Evolutionary conservation across 2,329 filamentous ascomycete genomes (phyloP).

Genomic region (Metarhizium rileyi): DNA sequence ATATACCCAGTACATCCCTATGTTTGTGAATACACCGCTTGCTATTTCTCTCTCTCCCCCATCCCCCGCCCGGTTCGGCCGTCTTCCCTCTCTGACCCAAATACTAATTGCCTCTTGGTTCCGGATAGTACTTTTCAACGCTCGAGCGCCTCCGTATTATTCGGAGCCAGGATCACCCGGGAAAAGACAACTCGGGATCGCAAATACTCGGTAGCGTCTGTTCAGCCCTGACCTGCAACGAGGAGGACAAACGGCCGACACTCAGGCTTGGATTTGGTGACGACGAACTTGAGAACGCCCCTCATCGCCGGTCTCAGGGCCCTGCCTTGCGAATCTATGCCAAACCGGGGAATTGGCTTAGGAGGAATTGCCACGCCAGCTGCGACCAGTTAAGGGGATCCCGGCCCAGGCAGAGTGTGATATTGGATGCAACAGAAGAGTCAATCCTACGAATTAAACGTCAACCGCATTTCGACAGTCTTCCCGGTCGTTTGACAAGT

Average conservation of each 20-base stretch:
- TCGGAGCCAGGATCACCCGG: constrained; percentile 29
- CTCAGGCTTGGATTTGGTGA: constrained; percentile 8
- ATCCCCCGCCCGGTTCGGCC: background rate
- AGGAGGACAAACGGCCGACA: constrained; percentile 3
- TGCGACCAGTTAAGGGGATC: constrained; percentile 56
- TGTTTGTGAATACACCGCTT: background rate
- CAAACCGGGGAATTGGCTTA: background rate
- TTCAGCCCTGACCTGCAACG: constrained; percentile 8
- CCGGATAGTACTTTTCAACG: constrained; percentile 58
- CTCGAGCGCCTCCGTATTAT: constrained; percentile 60
- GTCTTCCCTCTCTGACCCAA: background rate
- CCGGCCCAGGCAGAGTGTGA: constrained; percentile 28
- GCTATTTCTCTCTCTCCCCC: background rate
- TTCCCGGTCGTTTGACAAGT: background rate
- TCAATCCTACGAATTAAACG: constrained; percentile 16
- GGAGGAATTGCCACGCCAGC: constrained; percentile 55
- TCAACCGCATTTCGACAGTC: constrained; percentile 12
- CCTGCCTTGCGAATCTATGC: constrained; percentile 3
- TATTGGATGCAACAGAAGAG: constrained; percentile 19
- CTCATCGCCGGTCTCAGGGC: constrained; percentile 3
- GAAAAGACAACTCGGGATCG: constrained; percentile 16
- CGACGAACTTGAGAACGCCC: constrained; percentile 10
- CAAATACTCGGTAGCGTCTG: constrained; percentile 15
- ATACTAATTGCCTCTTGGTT: background rate
- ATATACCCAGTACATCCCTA: constrained; percentile 2